Evolutionary conservation across 306 rosid genomes (phyloP), one percentile per base, ranked within the genome.

Genomic region (Castanea crenata): DNA sequence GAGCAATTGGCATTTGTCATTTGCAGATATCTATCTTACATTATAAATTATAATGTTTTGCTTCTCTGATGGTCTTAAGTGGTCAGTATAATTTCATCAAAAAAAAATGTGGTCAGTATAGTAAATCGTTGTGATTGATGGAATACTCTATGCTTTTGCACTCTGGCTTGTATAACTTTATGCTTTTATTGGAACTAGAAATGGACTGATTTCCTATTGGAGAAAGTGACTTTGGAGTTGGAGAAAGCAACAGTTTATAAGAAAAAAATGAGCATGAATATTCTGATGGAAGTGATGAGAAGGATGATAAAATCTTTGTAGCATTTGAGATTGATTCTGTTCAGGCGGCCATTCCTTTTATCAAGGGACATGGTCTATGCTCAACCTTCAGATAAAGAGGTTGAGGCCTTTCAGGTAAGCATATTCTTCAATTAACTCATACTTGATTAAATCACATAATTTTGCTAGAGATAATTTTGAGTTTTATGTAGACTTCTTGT

Each of bases 281-380:
- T 34, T 4, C 4, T 9, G 10, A 31, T 6, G 23, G 62, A 75
- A 72, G 10, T 0, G 21, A 4, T 3, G 32, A 31, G 41, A 44
- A 31, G 19, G 74, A 75, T 5, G 79, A 72, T 14, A 82, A 75
- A 71, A 73, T 25, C 41, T 68, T 84, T 20, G 80, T 77, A 1
- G 56, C 11, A 13, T 73, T 84, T 25, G 63, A 84, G 41, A 77
- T 84, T 20, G 74, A 58, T 51, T 76, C 65, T 65, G 34, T 73
- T 72, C 51, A 51, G 49, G 16, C 84, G 55, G 1, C 84, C 82
- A 12, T 80, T 31, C 55, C 82, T 84, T 61, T 76, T 84, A 10
- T 80, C 87, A 38, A 73, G 87, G 64, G 82, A 84, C 49, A n/a
- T 67, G 6, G 82, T 84, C 56, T 35, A 65, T 56, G 84, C 41